Base-by-base conservation (phyloP, 176 grass and related monocot genomes). In the Ananas comosus region DNA sequence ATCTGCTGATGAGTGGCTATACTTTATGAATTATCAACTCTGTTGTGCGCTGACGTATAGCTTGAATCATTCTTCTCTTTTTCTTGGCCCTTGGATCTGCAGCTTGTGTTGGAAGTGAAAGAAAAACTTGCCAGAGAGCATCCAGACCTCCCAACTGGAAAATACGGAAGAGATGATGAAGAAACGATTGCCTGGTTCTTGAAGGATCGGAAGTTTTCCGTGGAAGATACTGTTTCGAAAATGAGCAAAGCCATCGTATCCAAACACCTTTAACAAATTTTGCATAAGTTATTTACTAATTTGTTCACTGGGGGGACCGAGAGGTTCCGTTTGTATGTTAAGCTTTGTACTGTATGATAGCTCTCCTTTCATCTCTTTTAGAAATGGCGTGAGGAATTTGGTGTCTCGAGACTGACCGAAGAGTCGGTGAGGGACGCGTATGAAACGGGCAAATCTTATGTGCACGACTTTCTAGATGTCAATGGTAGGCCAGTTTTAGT, bases 171-270 rank as follows among this genome's bases (percentile, higher is more conserved):
- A 97, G 19, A 83, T 81, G n/a, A 92, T 92, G 94, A 61, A 61
- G 56, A 61, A 16, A 61, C 21, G 56, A 90, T 97, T 70, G 74
- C 83, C 65, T 97, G 94, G 86, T 99, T 90, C 72, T 73, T 99
- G 54, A 90, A 88, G 86, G 89, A 99, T 63, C 70, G 94, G 71
- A 93, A 86, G 8, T 88, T 90, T 77, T 87, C 82, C 0, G 77
- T 99, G 16, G 86, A 92, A 5, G 89, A 90, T 51, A 28, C 94
- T 7, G 75, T 88, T 50, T 51, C 75, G 13, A 99, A 93, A 74
- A 75, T 99, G 28, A 83, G 64, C 63, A 92, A 90, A 74, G 84
- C 84, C 13, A 99, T 99, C 78, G 94, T 99, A 99, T 90, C 82
- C 82, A 22, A 61, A 61, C 56, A 61, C 56, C 56, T 1, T 61